Evolutionary conservation across 1,284 basidiomycete species (phyloP).

Genomic region (Boletellus sp.): DNA sequence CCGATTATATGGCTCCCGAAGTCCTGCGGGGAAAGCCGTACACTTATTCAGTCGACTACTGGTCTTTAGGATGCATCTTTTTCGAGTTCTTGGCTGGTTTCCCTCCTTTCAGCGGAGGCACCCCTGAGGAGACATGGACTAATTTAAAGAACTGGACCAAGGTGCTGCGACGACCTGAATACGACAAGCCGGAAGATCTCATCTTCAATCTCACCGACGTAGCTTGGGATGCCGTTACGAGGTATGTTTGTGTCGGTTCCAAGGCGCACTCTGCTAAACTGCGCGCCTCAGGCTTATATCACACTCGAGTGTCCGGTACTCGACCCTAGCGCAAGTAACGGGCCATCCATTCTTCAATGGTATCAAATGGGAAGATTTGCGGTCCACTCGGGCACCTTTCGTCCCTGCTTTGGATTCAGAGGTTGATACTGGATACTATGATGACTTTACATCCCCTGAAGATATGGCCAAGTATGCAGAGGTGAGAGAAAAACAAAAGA

Average conservation of each 20-base stretch:
- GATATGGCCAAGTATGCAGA: conserved; percentile 99
- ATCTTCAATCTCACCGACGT: conserved; percentile 95
- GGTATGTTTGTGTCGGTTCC: conserved; percentile 42
- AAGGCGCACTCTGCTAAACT: conserved; percentile 6
- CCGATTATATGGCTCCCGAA: conserved; percentile 95
- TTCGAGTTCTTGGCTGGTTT: conserved; percentile 98
- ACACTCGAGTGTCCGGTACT: conserved; percentile 78
- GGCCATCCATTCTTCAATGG: conserved; percentile 83
- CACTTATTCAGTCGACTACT: conserved; percentile 95
- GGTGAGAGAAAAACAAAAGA: conserved; percentile 94
- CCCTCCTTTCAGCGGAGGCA: conserved; percentile 95
- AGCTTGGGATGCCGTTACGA: conserved; percentile 94
- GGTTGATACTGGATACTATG: conserved; percentile 97
- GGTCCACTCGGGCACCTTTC: conserved; percentile 84
- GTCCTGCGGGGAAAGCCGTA: conserved; percentile 95
- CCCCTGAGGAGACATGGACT: conserved; percentile 98
- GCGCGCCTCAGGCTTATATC: conserved; percentile 54
- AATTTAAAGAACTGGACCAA: conserved; percentile 98
- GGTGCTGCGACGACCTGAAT: conserved; percentile 88
- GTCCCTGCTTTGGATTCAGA: conserved; percentile 95
- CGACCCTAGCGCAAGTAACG: conserved; percentile 72
- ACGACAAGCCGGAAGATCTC: conserved; percentile 93
- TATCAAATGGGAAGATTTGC: conserved; percentile 76
- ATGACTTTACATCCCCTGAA: conserved; percentile 88
- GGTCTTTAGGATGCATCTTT: conserved; percentile 97